A percentile compares a stretch with the other conserved stretches of the same genome.
These are phyloP conservation scores for Cladosporium halotolerans DNA, from an alignment of 2,329 filamentous ascomycete species.

Conservation along the genomic window DNA sequence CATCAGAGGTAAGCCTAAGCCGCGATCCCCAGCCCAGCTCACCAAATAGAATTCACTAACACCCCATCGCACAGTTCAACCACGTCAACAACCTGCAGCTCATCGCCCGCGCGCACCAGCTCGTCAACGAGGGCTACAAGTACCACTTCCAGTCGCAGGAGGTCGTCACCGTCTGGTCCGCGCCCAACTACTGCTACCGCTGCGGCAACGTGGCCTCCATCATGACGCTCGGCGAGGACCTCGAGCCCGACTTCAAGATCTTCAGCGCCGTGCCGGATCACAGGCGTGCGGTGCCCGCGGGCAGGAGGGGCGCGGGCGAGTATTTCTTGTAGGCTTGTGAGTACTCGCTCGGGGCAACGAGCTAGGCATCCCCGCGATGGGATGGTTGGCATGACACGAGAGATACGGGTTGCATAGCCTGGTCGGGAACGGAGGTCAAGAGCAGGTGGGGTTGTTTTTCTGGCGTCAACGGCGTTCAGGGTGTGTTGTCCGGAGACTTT, in stretches of 20 bases:
- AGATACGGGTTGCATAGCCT: no score
- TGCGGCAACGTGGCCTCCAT: slow-evolving; percentile 86
- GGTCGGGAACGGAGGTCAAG: no score
- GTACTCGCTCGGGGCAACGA: no score
- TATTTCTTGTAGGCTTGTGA: slow-evolving; percentile 42
- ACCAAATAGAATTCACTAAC: slow-evolving; percentile 1
- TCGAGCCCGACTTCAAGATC: slow-evolving; percentile 87
- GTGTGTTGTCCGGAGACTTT: not conserved
- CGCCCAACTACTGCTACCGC: slow-evolving; percentile 93
- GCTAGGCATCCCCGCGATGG: no score
- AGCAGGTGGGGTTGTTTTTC: no score
- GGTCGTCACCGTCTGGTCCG: slow-evolving; percentile 81
- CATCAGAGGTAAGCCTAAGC: slow-evolving; percentile 50
- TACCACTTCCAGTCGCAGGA: slow-evolving; percentile 95
- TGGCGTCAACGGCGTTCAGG: no score
- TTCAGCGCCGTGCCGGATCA: slow-evolving; percentile 86
- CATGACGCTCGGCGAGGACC: slow-evolving; percentile 80
- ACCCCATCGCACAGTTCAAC: slow-evolving; percentile 51
- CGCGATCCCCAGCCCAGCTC: not conserved
- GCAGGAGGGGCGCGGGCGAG: slow-evolving; percentile 43
- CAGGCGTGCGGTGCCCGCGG: slow-evolving; percentile 70
- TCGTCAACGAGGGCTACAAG: slow-evolving; percentile 75
- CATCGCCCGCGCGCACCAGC: slow-evolving; percentile 67
- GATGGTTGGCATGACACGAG: no score
- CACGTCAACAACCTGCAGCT: slow-evolving; percentile 67